These are phyloP conservation scores for Neonectria hederae DNA, from an alignment of 2,329 filamentous ascomycete genomes.

Conservation along the genomic window DNA sequence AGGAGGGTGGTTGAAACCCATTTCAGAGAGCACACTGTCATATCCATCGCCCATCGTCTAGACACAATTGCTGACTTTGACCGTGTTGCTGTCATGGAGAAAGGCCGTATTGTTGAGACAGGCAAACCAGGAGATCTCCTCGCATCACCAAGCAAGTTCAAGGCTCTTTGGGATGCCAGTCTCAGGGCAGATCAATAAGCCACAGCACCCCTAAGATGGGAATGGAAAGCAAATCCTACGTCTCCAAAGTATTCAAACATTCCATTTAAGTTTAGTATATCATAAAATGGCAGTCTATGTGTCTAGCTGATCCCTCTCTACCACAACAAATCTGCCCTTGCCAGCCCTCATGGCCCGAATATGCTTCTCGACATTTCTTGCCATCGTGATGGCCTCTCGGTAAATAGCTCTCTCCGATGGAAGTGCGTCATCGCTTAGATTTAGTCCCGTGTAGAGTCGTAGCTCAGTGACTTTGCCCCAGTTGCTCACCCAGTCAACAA, in stretches of 20 bases:
- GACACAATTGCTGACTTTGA: slow-evolving; percentile 54
- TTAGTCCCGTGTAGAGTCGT: slow-evolving; percentile 57
- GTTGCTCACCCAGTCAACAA: slow-evolving; percentile 62
- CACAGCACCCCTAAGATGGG: background rate
- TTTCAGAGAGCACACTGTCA: slow-evolving; percentile 60
- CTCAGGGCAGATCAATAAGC: background rate
- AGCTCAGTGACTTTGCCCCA: slow-evolving; percentile 63
- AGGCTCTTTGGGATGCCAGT: slow-evolving; percentile 44
- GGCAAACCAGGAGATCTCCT: slow-evolving; percentile 40
- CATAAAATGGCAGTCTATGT: slow-evolving; percentile 18
- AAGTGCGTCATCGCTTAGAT: slow-evolving; percentile 46
- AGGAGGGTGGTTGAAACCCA: slow-evolving; percentile 45
- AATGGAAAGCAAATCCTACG: background rate
- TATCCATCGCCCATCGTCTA: slow-evolving; percentile 53
- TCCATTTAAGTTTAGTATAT: background rate
- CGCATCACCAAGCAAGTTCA: slow-evolving; percentile 32
- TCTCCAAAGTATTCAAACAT: background rate
- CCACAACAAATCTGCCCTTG: slow-evolving; percentile 58
- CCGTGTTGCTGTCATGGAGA: slow-evolving; percentile 42
- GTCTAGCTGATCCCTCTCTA: slow-evolving; percentile 53
- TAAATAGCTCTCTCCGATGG: slow-evolving; percentile 47
- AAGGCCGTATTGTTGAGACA: slow-evolving; percentile 38
- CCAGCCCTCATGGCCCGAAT: slow-evolving; percentile 58
- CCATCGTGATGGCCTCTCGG: slow-evolving; percentile 50
- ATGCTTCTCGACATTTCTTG: slow-evolving; percentile 57